Base-by-base conservation (phyloP, 169 alveolate species). In the Plasmodium sp. region DNA sequence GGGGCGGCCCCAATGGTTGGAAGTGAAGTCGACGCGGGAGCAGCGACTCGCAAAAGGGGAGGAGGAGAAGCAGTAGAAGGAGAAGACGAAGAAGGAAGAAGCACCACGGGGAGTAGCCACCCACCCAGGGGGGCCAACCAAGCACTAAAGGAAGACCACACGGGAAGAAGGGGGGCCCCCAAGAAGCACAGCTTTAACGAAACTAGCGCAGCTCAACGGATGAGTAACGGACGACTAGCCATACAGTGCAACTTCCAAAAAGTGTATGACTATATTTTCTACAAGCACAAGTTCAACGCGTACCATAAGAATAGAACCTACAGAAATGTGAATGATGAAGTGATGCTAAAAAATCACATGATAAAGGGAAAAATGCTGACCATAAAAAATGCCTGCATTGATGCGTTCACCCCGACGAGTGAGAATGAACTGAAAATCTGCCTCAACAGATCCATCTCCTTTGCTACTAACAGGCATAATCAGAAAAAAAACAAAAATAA, bases 341-440 rank as follows among this genome's bases (percentile, higher is more conserved):
- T 33, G 16, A 1, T 43, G 43, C 27, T 92, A 27, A 92, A 92
- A 51, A 82, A 82, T 71, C 95, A 92, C 67, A 92, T 92, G 39
- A 92, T 92, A 75, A 92, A 33, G 41, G 95, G 95, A 18, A 92
- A 92, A 31, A 92, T 92, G 95, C 34, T 92, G 22, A 81, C 92
- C 6, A 81, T 92, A 81, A 81, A 81, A 72, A 81, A 92, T 72
- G 54, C 6, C 2, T 92, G 95, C 75, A 34, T 92, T 48, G 81
- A 92, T 71, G 39, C 34, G 4, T 90, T 48, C 27, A n/a, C 43
- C 62, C 39, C 77, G 5, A 39, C 62, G 18, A 71, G 84, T 82
- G 84, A 51, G 56, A 82, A 92, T 54, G 75, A 81, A 41, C 77
- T 92, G 84, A 92, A 92, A 74, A 34, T 92, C 27, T 92, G 95